These are phyloP conservation scores for Babesia divergens DNA, from an alignment of 169 alveolate genomes.

Conservation along the genomic window DNA sequence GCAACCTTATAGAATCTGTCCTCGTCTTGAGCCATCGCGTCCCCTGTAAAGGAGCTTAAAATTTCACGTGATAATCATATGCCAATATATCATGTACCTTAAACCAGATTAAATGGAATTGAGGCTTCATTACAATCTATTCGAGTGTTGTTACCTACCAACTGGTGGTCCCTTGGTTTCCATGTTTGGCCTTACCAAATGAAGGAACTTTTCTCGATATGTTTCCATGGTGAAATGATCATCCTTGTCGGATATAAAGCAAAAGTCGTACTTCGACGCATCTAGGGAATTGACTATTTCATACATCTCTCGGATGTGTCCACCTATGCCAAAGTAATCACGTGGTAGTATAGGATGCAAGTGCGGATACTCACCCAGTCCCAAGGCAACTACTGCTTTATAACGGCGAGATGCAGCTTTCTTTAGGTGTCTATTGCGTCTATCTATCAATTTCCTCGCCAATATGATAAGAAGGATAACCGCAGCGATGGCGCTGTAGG, in stretches of 20 bases:
- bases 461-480: no score
- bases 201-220: not conserved
- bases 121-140: not conserved
- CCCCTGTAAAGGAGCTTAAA: no score
- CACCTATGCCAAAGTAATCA: constrained; percentile 1
- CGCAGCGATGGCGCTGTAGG: no score
- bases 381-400: constrained; percentile 17
- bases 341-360: no score
- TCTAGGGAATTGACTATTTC: constrained; percentile 26
- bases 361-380: constrained; percentile 22
- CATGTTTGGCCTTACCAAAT: not conserved
- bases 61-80: no score
- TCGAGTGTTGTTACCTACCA: not conserved
- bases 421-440: no score
- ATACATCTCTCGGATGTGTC: constrained; percentile 55
- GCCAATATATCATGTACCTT: no score
- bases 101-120: not conserved
- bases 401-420: no score
- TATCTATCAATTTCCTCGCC: no score
- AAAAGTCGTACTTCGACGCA: constrained; percentile 1
- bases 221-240: not conserved
- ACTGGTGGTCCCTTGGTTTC: not conserved
- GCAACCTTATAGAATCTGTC: not conserved
- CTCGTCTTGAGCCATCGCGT: no score
- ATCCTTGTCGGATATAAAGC: constrained; percentile 1